Evolutionary conservation across 2,329 filamentous ascomycete genomes (phyloP).

Genomic region (Cryphonectria radicalis): DNA sequence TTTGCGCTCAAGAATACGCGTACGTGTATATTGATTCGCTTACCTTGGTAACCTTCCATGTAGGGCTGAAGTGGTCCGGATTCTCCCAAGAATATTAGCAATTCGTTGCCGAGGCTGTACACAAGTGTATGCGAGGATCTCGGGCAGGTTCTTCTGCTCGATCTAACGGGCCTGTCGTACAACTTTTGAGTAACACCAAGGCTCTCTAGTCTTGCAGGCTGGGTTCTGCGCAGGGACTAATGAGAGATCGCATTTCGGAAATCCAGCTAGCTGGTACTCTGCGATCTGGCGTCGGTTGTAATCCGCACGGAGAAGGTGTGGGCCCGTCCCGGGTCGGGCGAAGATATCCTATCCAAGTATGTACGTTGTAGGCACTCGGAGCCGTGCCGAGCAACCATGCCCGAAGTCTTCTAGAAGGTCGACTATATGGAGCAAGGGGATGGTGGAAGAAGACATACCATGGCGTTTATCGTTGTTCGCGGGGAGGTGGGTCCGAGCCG

Average conservation of each 20-base stretch:
- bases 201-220: background rate
- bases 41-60: slow-evolving; percentile 19
- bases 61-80: background rate
- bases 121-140: background rate
- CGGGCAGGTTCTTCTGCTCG: background rate
- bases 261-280: background rate
- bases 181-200: background rate
- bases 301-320: background rate
- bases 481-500: background rate
- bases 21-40: background rate
- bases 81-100: background rate
- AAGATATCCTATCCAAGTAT: slow-evolving; percentile 1
- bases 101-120: background rate
- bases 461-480: background rate
- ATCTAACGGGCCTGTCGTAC: background rate
- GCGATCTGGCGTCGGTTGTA: background rate
- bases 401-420: background rate
- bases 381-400: background rate
- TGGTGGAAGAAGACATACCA: background rate
- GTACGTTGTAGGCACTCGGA: background rate
- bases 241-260: background rate
- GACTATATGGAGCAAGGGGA: background rate
- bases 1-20: background rate
- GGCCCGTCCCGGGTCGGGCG: background rate
- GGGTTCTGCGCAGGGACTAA: background rate